Evolutionary conservation across 805 yeast genomes (phyloP).

Genomic region (Komagataella phaffii): DNA sequence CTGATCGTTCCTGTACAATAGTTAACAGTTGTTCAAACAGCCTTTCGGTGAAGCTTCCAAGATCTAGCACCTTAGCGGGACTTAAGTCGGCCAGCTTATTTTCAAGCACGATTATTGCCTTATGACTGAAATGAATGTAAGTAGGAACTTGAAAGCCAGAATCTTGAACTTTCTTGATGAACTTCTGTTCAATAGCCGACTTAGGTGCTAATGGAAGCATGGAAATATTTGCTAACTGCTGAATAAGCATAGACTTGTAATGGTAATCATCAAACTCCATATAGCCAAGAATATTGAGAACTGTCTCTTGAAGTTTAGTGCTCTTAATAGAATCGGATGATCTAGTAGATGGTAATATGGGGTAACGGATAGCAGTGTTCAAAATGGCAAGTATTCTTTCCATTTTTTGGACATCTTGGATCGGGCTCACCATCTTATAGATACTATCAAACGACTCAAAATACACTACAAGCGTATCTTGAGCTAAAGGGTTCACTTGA

Average conservation of each 20-base stretch:
- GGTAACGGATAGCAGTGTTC: constrained; percentile 57
- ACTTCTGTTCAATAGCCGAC: constrained; percentile 39
- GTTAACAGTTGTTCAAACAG: neutral
- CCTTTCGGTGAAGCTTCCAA: neutral
- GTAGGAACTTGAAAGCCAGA: constrained; percentile 36
- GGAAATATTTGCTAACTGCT: constrained; percentile 39
- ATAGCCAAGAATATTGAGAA: constrained; percentile 32
- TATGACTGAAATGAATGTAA: constrained; percentile 44
- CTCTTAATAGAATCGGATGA: constrained; percentile 37
- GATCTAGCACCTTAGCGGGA: neutral
- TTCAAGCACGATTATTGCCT: constrained; percentile 27
- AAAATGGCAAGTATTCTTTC: constrained; percentile 42
- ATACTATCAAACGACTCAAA: constrained; percentile 39
- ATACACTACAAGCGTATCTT: constrained; percentile 45
- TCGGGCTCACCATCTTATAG: constrained; percentile 20
- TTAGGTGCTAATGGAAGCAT: constrained; percentile 51
- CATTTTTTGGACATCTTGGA: constrained; percentile 22
- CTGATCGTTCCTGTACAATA: neutral
- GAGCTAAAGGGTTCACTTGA: constrained; percentile 27
- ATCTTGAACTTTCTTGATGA: constrained; percentile 23
- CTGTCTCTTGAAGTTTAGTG: constrained; percentile 50
- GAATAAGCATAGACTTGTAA: constrained; percentile 31
- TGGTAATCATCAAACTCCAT: constrained; percentile 16
- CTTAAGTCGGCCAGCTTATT: constrained; percentile 17
- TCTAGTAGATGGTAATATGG: constrained; percentile 46